Conservation (phyloP, 371 early-diverging fungal genomes). For the Mucor racemosus region DNA sequence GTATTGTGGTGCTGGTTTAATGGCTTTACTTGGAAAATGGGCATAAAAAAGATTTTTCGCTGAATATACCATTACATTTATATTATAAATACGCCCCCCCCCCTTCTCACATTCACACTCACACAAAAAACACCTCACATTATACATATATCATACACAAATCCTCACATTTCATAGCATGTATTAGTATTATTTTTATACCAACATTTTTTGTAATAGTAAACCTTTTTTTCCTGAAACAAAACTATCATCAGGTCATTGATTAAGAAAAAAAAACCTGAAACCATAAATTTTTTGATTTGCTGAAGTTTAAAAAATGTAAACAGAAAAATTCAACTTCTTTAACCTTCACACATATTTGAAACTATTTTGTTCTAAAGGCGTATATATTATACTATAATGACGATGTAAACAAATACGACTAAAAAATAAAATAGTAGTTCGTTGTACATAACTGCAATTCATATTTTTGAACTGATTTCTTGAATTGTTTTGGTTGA, state of each 20-base stretch:
- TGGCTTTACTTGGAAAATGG: conserved; percentile 83
- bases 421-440: too few species aligned
- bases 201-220: conserved; percentile 6
- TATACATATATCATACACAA: background rate
- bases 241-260: conserved; percentile 5
- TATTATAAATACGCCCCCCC: background rate
- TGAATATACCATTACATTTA: background rate
- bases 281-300: background rate
- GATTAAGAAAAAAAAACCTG: background rate
- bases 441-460: too few species aligned
- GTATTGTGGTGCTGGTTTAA: conserved; percentile 72
- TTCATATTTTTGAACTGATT: too few species aligned
- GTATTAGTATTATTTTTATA: background rate
- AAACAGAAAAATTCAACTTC: too few species aligned
- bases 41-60: conserved; percentile 45
- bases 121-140: too few species aligned
- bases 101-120: background rate
- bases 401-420: too few species aligned
- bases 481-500: too few species aligned
- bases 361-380: too few species aligned
- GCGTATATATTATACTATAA: too few species aligned
- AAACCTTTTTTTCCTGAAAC: background rate
- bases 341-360: too few species aligned
- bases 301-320: too few species aligned
- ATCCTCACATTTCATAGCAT: background rate